Evolutionary conservation across 2,329 filamentous ascomycete genomes (phyloP).

Genomic region (Ceratocystis diversiconidia): DNA sequence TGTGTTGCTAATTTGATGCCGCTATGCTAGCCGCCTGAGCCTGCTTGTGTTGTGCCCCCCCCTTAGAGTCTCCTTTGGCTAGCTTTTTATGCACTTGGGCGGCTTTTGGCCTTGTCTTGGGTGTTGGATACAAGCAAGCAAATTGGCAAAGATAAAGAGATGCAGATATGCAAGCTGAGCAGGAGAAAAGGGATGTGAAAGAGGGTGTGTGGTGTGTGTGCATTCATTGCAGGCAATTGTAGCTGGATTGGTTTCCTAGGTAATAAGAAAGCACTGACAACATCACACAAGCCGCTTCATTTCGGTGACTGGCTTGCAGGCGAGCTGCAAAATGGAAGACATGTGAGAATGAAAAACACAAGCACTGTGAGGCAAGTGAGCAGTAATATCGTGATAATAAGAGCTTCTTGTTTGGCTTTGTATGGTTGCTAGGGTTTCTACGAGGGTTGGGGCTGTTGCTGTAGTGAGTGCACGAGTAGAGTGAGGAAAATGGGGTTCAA

Average conservation of each 20-base stretch:
- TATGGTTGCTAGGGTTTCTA: neutral
- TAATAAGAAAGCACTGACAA: neutral
- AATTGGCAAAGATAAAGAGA: neutral
- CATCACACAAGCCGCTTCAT: neutral
- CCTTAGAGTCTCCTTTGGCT: too few species aligned
- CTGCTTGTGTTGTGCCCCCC: too few species aligned
- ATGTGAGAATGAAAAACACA: neutral
- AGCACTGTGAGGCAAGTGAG: neutral
- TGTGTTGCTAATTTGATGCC: too few species aligned
- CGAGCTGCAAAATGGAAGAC: neutral
- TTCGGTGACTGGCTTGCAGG: neutral
- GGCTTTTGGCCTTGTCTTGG: too few species aligned
- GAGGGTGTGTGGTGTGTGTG: neutral
- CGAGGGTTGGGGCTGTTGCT: neutral
- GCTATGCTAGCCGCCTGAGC: too few species aligned
- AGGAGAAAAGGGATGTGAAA: neutral
- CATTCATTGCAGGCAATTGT: neutral
- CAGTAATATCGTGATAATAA: neutral
- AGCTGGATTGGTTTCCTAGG: neutral
- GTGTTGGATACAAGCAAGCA: too few species aligned
- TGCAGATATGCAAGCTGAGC: neutral
- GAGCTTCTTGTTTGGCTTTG: neutral
- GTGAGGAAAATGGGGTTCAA: neutral
- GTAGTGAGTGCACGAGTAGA: neutral
- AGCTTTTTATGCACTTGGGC: too few species aligned